Conservation (phyloP, 2,329 filamentous ascomycete genomes). For the Salinomyces thailandicus region DNA sequence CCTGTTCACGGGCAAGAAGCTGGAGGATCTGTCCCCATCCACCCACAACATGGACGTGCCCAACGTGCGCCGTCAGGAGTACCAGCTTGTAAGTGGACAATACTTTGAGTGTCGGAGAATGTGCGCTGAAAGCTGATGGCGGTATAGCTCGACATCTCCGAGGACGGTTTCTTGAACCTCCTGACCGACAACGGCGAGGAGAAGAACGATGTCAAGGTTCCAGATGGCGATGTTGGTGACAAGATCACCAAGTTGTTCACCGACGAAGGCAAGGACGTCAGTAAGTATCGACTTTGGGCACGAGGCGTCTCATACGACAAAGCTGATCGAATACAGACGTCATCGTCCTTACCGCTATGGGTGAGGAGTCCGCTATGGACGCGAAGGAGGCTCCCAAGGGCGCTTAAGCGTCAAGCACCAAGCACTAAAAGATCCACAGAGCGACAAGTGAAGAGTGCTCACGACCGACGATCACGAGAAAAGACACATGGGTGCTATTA, state of each 20-base stretch:
- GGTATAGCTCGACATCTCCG: constrained; percentile 75
- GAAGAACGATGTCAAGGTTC: constrained; percentile 93
- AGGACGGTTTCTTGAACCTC: constrained; percentile 89
- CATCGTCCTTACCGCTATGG: constrained; percentile 89
- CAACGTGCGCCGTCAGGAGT: constrained; percentile 81
- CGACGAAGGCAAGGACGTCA: constrained; percentile 81
- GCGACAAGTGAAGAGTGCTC: neutral
- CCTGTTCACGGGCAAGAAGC: constrained; percentile 99
- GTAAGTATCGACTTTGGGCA: constrained; percentile 48
- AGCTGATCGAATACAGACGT: constrained; percentile 34
- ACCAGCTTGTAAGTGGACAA: constrained; percentile 68
- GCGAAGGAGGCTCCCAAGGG: constrained; percentile 75
- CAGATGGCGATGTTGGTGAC: constrained; percentile 78
- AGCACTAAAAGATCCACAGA: neutral
- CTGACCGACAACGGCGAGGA: constrained; percentile 76
- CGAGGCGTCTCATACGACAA: constrained; percentile 2
- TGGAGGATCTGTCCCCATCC: constrained; percentile 96
- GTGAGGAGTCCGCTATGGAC: constrained; percentile 84
- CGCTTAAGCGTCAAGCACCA: constrained; percentile 1
- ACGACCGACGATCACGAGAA: constrained; percentile 2
- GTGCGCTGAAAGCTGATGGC: constrained; percentile 11
- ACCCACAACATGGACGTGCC: constrained; percentile 98
- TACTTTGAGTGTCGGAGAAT: neutral
- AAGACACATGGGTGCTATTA: constrained; percentile 5
- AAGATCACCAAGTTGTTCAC: constrained; percentile 75